Evolutionary conservation across 2,329 filamentous ascomycete genomes (phyloP).

Genomic region (Huntiella decipiens): DNA sequence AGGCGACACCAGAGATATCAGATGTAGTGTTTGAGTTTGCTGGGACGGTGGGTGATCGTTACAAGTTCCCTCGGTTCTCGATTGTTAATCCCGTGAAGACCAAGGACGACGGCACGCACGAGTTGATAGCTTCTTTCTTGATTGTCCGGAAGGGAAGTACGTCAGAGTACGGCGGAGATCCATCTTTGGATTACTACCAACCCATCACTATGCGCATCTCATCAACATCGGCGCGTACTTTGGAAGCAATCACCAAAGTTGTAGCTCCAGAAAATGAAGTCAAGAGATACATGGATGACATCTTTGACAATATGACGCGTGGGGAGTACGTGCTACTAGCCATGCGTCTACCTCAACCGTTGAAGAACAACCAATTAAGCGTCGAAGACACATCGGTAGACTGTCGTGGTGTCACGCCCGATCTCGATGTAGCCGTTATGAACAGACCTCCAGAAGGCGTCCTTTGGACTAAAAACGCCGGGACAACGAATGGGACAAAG

Average conservation of each 20-base stretch:
- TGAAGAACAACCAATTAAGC: too few species aligned
- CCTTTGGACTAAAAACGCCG: constrained; percentile 18
- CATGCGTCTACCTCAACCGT: constrained; percentile 38
- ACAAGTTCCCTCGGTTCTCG: constrained; percentile 60
- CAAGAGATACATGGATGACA: constrained; percentile 46
- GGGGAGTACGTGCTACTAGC: constrained; percentile 48
- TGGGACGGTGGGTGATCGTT: constrained; percentile 51
- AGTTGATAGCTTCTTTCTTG: constrained; percentile 56
- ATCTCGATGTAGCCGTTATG: neutral
- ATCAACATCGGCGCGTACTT: constrained; percentile 32
- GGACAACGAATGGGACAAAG: neutral
- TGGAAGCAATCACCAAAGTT: constrained; percentile 41
- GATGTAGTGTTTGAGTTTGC: constrained; percentile 52
- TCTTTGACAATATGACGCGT: constrained; percentile 50
- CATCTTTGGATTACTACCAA: constrained; percentile 53
- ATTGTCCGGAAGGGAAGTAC: constrained; percentile 53
- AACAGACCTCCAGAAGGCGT: constrained; percentile 14
- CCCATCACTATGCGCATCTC: constrained; percentile 47
- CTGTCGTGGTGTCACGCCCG: neutral
- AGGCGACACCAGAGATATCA: constrained; percentile 33
- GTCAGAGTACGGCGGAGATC: constrained; percentile 46
- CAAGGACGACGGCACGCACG: constrained; percentile 25
- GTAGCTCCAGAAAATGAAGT: constrained; percentile 46
- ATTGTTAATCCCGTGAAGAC: constrained; percentile 27
- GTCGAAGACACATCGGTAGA: too few species aligned